Conservation (phyloP, 1,284 basidiomycete species). For the Fomes fomentarius region DNA sequence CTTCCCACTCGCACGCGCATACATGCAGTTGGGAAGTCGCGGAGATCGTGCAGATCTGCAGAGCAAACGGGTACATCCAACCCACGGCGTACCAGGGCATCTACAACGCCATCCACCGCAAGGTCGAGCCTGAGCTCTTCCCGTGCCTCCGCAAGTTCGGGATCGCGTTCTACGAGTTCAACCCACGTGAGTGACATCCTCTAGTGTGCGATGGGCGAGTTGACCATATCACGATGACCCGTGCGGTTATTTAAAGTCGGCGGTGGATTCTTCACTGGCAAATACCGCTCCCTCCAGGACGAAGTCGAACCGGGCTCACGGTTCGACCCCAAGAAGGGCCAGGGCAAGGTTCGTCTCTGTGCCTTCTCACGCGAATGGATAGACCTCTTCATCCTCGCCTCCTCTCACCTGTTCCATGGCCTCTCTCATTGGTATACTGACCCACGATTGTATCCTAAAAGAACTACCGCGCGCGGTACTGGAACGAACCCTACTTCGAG, state of each 20-base stretch:
- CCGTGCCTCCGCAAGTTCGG: conserved; percentile 66
- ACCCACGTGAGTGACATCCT: conserved; percentile 42
- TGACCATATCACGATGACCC: no score
- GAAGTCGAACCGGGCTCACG: conserved; percentile 40
- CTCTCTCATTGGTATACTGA: no score
- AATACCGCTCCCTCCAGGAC: conserved; percentile 34
- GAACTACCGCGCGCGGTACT: conserved; percentile 40
- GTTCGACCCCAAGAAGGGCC: conserved; percentile 39
- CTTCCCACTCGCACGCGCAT: neutral
- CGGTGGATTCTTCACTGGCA: conserved; percentile 43
- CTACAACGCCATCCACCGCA: conserved; percentile 56
- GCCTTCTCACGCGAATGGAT: no score
- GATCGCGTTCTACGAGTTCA: conserved; percentile 63
- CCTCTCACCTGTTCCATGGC: conserved; percentile 17
- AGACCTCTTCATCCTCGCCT: neutral
- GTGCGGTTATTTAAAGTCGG: no score
- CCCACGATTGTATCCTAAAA: conserved; percentile 11
- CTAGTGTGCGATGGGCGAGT: no score
- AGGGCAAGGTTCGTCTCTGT: conserved; percentile 31
- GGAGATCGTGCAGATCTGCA: conserved; percentile 61
- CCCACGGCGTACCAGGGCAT: conserved; percentile 74
- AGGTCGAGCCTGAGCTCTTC: conserved; percentile 63
- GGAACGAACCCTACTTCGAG: conserved; percentile 53
- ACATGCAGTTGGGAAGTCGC: conserved; percentile 58
- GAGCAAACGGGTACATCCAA: conserved; percentile 56